A percentile compares a stretch with the other conserved stretches of the same genome.
Conservation (phyloP, 1,284 basidiomycete species). For the Austropuccinia psidii region DNA sequence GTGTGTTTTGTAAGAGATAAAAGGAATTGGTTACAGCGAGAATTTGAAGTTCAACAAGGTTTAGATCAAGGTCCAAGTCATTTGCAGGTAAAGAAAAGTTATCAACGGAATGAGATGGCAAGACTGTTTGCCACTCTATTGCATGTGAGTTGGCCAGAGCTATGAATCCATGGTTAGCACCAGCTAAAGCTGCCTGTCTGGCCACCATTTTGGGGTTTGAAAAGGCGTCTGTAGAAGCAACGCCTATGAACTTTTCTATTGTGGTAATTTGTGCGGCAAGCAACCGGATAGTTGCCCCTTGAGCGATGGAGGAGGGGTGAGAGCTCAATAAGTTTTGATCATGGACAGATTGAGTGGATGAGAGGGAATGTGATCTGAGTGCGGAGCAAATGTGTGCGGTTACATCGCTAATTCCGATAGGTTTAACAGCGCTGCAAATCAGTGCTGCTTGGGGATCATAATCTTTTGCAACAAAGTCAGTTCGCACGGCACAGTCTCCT, state of each 20-base stretch:
- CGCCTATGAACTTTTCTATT: constrained; percentile 43
- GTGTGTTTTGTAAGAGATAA: constrained; percentile 40
- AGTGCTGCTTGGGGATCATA: constrained; percentile 29
- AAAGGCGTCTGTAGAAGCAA: constrained; percentile 44
- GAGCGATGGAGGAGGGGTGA: constrained; percentile 19
- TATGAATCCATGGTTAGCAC: constrained; percentile 39
- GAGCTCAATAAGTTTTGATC: background rate
- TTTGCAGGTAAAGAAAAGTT: constrained; percentile 38
- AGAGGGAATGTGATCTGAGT: constrained; percentile 26
- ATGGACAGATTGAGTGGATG: constrained; percentile 15
- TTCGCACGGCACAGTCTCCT: constrained; percentile 41
- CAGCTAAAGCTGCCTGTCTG: constrained; percentile 35
- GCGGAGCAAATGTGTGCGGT: constrained; percentile 34
- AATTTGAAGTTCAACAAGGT: constrained; percentile 40
- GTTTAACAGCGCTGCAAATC: constrained; percentile 42
- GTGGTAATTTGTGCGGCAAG: constrained; percentile 38
- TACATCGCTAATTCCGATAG: constrained; percentile 41
- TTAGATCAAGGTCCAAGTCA: constrained; percentile 8
- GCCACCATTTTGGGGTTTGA: constrained; percentile 38
- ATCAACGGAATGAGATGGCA: constrained; percentile 41
- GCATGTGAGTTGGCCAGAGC: constrained; percentile 32
- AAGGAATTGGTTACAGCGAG: constrained; percentile 41
- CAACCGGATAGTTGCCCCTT: background rate
- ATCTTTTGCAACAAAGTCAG: constrained; percentile 39
- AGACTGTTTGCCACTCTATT: constrained; percentile 40